Evolutionary conservation across 73 alveolate species (phyloP), one percentile per base, ranked within the genome.

Genomic region (Paramecium sonneborni): DNA sequence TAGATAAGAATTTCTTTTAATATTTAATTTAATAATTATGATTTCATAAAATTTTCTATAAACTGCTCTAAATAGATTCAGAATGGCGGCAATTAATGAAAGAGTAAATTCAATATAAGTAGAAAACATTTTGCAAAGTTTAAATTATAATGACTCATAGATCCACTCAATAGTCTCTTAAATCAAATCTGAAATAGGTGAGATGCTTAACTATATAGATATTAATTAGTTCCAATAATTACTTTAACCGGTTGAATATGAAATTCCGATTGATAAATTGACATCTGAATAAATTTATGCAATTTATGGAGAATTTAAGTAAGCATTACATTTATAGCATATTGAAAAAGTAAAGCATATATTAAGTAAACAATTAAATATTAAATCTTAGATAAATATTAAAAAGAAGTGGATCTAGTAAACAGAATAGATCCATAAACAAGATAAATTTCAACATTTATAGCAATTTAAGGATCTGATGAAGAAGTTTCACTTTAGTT

Each of bases 381-480:
- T 62, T 52, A 15, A 21, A 62, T 26, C 84, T 2, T 62, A 62
- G 84, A 62, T 32, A 62, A 26, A 62, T 72, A 88, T 72, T 72
- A 72, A 72, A 88, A 69, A 44, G 76, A 69, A 18, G 28, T 43
- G 9, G 56, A 88, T 70, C 20, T 88, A 20, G 94, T 82, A 24
- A 88, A 88, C 58, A 68, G 67, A 21, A 58, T 88, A 68, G 94
- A 88, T 38, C 67, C 94, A 35, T 52, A 88, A 46, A 43, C 90
- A 12, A 68, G 94, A 72, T 38, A 88, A 70, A 88, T 88, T 23
- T 69, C 91, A 24, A 88, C 94, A 5, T 88, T 38, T 44, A 39
- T 88, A 4, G 90, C 94, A 23, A 67, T 82, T 11, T 56, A 70
- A 32, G 79, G 70, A 1, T 56, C 79, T 4, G 87, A 76, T 1